Evolutionary conservation across 2,329 filamentous ascomycete genomes (phyloP), one percentile per base, ranked within the genome.

Genomic region (Fusarium neocosmosporiellum): DNA sequence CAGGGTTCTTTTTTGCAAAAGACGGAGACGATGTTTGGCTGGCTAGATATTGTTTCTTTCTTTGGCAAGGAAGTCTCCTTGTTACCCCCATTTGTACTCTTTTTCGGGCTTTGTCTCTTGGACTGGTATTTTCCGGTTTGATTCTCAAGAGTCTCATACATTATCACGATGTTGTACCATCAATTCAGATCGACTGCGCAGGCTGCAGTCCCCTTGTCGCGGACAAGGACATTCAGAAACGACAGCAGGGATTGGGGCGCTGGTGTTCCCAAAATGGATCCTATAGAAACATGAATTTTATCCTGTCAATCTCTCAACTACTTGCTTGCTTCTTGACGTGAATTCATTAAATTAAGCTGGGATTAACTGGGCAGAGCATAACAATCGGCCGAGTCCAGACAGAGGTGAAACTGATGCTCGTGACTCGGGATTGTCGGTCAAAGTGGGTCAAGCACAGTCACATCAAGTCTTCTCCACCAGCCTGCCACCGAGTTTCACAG

Each of bases 281-380:
- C 70, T 57, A 70, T 74, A 69, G 59, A 74, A 74, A 77, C 46
- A 70, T n/a, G 59, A 74, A 62, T 64, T 31, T 48, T 34, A 67
- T 55, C 59, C 63, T 69, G 31, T 50, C 48, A 64, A 34, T 48
- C 8, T 24, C 50, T 37, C 16, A 9, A 9, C n/a, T 29, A 34
- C 13, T 24, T 43, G 6, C 10, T 59, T 31, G 31, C 27, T 27
- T 36, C 31, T 16, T 29, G 13, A 34, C 27, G 43, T 66, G 46
- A 58, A 14, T 31, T 57, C 59, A 18, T 39, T 55, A 34, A 57
- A 54, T 36, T 55, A 27, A 61, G 18, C 37, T 18, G 31, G 14
- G 8, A 60, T 60, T 24, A 11, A 27, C 22, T 60, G 24, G 16
- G 24, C 43, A 57, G 14, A 36, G 31, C 20, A 46, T 36, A 37